These are phyloP conservation scores for Kurtzmaniella fragi DNA, from an alignment of 805 yeast genomes.

Conservation along the genomic window DNA sequence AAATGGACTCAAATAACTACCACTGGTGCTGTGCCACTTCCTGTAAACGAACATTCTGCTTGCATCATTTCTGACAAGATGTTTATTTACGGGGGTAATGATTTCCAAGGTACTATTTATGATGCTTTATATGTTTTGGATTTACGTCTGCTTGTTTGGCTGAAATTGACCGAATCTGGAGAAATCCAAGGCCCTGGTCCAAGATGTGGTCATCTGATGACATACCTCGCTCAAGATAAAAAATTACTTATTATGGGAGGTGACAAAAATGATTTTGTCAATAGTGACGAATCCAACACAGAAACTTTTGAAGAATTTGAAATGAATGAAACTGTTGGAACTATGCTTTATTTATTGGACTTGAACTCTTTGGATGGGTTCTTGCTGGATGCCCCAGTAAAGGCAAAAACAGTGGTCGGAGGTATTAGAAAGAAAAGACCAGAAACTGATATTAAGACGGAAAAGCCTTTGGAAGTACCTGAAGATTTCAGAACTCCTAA, in stretches of 20 bases:
- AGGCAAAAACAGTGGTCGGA: background rate
- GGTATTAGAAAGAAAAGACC: background rate
- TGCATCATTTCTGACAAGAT: slow-evolving; percentile 71
- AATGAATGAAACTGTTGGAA: slow-evolving; percentile 44
- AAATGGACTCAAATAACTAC: slow-evolving; percentile 71
- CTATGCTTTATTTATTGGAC: slow-evolving; percentile 62
- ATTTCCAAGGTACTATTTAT: slow-evolving; percentile 62
- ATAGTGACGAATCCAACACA: slow-evolving; percentile 41
- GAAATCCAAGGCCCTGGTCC: slow-evolving; percentile 62
- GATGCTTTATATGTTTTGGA: slow-evolving; percentile 71
- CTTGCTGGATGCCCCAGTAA: slow-evolving; percentile 19
- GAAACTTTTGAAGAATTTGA: slow-evolving; percentile 50
- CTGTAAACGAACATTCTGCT: slow-evolving; percentile 89
- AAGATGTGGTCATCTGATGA: slow-evolving; percentile 87
- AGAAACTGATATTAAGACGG: background rate
- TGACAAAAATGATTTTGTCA: slow-evolving; percentile 66
- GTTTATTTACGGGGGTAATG: slow-evolving; percentile 88
- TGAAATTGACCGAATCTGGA: slow-evolving; percentile 49
- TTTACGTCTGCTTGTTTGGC: slow-evolving; percentile 68
- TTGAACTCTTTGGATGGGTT: slow-evolving; percentile 34
- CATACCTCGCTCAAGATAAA: slow-evolving; percentile 60
- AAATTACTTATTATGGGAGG: slow-evolving; percentile 89
- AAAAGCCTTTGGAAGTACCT: slow-evolving; percentile 5
- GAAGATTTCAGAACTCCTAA: slow-evolving; percentile 26
- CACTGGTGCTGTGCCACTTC: slow-evolving; percentile 72